Evolutionary conservation across 2,329 filamentous ascomycete genomes (phyloP), one percentile per base, ranked within the genome.

Genomic region (Plectosphaerella sp.): DNA sequence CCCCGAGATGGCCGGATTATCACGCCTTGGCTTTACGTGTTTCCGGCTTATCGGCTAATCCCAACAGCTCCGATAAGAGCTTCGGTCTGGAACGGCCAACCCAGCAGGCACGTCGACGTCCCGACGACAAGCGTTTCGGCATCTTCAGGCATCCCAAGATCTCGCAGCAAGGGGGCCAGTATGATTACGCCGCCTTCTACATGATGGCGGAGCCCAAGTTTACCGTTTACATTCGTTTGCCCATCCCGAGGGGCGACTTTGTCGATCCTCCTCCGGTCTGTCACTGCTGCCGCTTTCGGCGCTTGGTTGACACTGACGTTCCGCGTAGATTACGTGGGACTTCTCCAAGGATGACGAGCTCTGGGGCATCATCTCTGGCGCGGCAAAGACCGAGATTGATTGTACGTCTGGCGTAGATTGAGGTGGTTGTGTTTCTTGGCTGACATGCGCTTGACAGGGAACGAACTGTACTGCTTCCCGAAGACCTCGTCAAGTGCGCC

Each of bases 211-310:
- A 83, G 50, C 77, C 79, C 43, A 76, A 69, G 36, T 86, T 83
- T 67, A 96, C 89, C 14, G 86, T 96, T 54, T 89, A 96, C 63
- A 83, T 99, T 57, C 82, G 92, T 57, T 80, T 97, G n/a, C 94
- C 94, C 22, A 95, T 96, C 63, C 83, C 87, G 36, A 83, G 94
- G 52, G 88, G 88, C 41, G 84, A 89, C 62, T 99, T 99, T 72
- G 82, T 92, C 56, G 93, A 99, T 70, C 94, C 94, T 52, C 88
- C 90, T 46, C 86, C 87, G 58, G 92, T 92, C 79, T 67, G 80
- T 41, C 16, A 18, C 37, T n/a, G 37, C 37, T 41, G 45, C 45
- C 15, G 16, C 25, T 49, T 24, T 25, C 48, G 14, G 36, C 42
- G 49, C 50, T 50, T 53, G 20, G 28, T 53, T 53, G 56, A 47